Conservation (phyloP, 176 grass and related monocot species). For the Carex pumila region DNA sequence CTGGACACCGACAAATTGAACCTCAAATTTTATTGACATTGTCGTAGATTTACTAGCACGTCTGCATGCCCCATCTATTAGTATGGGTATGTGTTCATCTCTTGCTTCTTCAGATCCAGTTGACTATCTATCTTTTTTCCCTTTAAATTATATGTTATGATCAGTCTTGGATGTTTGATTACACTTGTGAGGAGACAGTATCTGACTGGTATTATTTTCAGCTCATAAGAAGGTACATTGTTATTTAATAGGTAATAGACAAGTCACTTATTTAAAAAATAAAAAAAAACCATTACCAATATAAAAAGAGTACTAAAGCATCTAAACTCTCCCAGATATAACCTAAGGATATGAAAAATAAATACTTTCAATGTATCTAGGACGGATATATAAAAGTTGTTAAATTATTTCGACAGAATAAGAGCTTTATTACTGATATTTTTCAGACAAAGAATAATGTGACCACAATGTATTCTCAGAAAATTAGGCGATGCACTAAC, state of each 20-base stretch:
- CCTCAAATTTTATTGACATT: neutral
- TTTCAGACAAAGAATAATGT: neutral
- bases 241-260: neutral
- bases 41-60: conserved; percentile 12
- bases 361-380: neutral
- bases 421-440: conserved; percentile 17
- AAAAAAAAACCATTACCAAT: neutral
- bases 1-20: conserved; percentile 8
- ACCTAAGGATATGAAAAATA: conserved; percentile 8
- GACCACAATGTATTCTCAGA: conserved; percentile 5
- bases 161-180: neutral
- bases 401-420: conserved; percentile 25
- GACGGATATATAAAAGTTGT: neutral
- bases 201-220: neutral
- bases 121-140: neutral
- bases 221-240: neutral
- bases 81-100: neutral
- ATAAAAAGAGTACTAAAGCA: conserved; percentile 12
- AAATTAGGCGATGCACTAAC: neutral
- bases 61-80: neutral
- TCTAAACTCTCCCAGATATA: conserved; percentile 19
- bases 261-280: neutral
- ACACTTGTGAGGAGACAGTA: neutral
- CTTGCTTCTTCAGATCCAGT: neutral
- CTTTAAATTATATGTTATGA: neutral